phyloP scores from a whole-genome alignment of 2,329 filamentous ascomycete species.

The Penicillium concentricum region DNA sequence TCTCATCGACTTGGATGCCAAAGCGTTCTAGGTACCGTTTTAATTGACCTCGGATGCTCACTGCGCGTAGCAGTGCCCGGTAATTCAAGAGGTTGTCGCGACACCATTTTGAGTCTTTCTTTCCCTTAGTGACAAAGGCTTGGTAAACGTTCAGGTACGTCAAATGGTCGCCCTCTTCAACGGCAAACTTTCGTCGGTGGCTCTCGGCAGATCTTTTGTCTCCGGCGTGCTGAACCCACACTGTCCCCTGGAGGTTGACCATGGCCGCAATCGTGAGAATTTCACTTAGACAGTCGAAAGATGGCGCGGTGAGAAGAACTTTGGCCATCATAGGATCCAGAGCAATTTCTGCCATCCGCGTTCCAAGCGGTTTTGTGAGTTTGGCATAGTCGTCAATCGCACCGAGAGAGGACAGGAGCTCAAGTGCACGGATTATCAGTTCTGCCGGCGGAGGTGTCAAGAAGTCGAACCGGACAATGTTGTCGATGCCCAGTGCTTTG shows the following conservation, averaged over 20 bases:
- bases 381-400: conserved; percentile 88
- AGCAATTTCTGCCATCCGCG: conserved; percentile 87
- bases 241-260: conserved; percentile 77
- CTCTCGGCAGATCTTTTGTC: conserved; percentile 74
- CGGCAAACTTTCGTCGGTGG: conserved; percentile 77
- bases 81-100: conserved; percentile 84
- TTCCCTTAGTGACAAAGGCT: conserved; percentile 77
- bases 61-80: conserved; percentile 76
- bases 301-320: conserved; percentile 71
- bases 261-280: conserved; percentile 92
- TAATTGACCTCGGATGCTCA: conserved; percentile 82
- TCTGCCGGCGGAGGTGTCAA: conserved; percentile 81
- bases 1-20: conserved; percentile 68
- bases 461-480: conserved; percentile 87
- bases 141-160: conserved; percentile 93
- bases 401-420: conserved; percentile 81
- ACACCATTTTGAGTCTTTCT: conserved; percentile 82
- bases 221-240: conserved; percentile 79
- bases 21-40: conserved; percentile 85
- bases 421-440: conserved; percentile 79
- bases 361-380: conserved; percentile 82
- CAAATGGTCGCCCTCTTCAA: conserved; percentile 89
- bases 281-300: conserved; percentile 78
- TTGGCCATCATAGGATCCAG: conserved; percentile 96
- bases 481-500: conserved; percentile 93